These are phyloP conservation scores for Nakazawaea anatomiae DNA, from an alignment of 805 yeast genomes.

Conservation along the genomic window DNA sequence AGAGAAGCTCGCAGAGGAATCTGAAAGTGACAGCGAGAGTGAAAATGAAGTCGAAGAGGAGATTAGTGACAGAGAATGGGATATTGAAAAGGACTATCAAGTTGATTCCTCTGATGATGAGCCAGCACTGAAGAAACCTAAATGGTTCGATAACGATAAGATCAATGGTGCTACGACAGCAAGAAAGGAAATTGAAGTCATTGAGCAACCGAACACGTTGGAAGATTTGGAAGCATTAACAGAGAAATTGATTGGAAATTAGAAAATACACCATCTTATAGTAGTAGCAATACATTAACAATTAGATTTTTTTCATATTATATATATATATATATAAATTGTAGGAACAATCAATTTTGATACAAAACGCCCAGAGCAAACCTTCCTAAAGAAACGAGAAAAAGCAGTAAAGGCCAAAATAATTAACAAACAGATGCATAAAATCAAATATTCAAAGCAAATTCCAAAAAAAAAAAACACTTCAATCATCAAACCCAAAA, in stretches of 20 bases:
- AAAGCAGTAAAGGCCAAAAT: too few relatives aligned
- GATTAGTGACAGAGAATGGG: slow-evolving; percentile 16
- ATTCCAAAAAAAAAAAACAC: neutral
- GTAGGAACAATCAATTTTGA: too few relatives aligned
- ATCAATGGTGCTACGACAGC: slow-evolving; percentile 17
- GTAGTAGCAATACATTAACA: neutral
- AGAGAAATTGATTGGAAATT: slow-evolving; percentile 32
- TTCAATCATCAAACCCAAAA: slow-evolving; percentile 1
- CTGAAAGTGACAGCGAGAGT: slow-evolving; percentile 30
- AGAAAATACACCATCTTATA: neutral
- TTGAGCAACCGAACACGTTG: slow-evolving; percentile 83
- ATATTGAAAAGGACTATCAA: slow-evolving; percentile 37
- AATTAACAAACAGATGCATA: too few relatives aligned
- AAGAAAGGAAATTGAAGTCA: slow-evolving; percentile 48
- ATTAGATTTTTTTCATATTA: neutral
- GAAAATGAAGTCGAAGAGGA: slow-evolving; percentile 17
- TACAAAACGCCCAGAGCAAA: too few relatives aligned
- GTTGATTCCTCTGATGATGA: slow-evolving; percentile 19
- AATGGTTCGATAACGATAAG: slow-evolving; percentile 41
- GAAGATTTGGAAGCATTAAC: slow-evolving; percentile 93
- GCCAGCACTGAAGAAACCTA: slow-evolving; percentile 29
- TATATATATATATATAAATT: neutral
- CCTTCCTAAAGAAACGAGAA: too few relatives aligned
- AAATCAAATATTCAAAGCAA: too few relatives aligned
- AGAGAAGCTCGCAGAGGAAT: slow-evolving; percentile 45